Evolutionary conservation across 1,284 basidiomycete genomes (phyloP), one percentile per base, ranked within the genome.

Genomic region (Leccinum angustisporum): DNA sequence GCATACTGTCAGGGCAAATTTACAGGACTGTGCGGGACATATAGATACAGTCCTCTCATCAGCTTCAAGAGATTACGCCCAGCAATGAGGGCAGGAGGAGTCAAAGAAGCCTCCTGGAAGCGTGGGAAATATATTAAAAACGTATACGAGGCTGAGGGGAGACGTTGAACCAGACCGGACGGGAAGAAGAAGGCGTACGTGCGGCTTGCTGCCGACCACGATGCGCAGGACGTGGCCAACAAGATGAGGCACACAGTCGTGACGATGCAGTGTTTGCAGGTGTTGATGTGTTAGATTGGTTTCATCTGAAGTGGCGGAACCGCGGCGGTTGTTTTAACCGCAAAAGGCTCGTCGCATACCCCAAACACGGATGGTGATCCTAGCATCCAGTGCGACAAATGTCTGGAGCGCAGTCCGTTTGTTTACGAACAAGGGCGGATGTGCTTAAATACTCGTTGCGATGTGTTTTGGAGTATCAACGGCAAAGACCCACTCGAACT

Each of bases 161-260:
- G 18, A 55, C 14, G 40, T 8, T n/a, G 27, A 30, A 30, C 27
- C 66, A 95, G 94, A 77, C 97, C 97, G 63, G 97, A 99, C 74
- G 97, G 97, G 63, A 95, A 92, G 87, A 99, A 99, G 87, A 99
- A 99, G 91, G 97, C 97, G 56, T 99, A 97, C 78, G 95, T 98
- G 62, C 89, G 95, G 59, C 83, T 99, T 73, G 94, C 95, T 43
- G 80, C 96, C 36, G 97, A 98, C 83, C 93, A 97, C 79, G 97
- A 99, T 75, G 97, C 97, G 57, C 82, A 98, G 70, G 97, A 99
- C 79, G 94, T 99, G 68, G 95, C 96, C 70, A 99, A 98, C 92
- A 98, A 97, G 91, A 95, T 97, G 56, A 53, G 31, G 36, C 56
- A 11, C 25, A 25, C 6, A 13, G 56, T 30, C 40, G 27, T 33